These are phyloP conservation scores for Hypoxylon subgilvum DNA, from an alignment of 495 filamentous ascomycete species.

Conservation along the genomic window DNA sequence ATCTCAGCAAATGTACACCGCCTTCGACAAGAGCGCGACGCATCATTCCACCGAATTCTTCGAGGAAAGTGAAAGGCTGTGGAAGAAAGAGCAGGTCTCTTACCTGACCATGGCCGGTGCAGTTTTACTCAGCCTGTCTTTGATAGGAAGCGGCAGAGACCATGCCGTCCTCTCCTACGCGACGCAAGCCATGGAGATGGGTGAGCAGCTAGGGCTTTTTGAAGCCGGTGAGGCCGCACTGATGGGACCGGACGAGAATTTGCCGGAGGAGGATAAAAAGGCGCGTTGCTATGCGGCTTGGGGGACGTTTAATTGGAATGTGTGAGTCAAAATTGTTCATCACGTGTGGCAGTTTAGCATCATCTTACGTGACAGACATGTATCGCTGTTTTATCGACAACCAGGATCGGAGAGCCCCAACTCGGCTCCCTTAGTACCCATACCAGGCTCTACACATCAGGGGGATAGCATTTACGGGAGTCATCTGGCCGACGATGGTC, in stretches of 20 bases:
- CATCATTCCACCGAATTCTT: conserved; percentile 21
- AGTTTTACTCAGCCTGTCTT: conserved; percentile 26
- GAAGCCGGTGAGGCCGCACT: not conserved
- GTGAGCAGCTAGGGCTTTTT: conserved; percentile 28
- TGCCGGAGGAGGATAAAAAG: conserved; percentile 7
- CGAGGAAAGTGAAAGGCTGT: conserved; percentile 19
- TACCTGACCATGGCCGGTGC: conserved; percentile 33
- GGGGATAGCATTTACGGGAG: not conserved
- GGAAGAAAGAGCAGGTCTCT: conserved; percentile 13
- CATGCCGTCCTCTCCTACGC: conserved; percentile 26
- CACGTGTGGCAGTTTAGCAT: not conserved
- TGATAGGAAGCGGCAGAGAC: conserved; percentile 29
- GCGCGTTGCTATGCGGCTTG: conserved; percentile 31
- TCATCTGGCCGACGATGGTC: not conserved
- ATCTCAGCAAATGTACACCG: conserved; percentile 35
- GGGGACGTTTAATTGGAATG: conserved; percentile 40
- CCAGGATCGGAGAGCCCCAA: conserved; percentile 25
- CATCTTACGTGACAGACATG: conserved; percentile 10
- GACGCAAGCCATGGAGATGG: conserved; percentile 28
- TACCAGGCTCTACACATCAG: conserved; percentile 5
- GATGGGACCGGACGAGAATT: not conserved
- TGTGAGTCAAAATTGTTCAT: conserved; percentile 21
- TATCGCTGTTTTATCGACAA: conserved; percentile 33
- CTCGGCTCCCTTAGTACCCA: conserved; percentile 19
- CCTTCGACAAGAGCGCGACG: conserved; percentile 23